A percentile compares a stretch with the other conserved stretches of the same genome.
phyloP scores from a whole-genome alignment of 306 rosid genomes.

The Malus sieversii region DNA sequence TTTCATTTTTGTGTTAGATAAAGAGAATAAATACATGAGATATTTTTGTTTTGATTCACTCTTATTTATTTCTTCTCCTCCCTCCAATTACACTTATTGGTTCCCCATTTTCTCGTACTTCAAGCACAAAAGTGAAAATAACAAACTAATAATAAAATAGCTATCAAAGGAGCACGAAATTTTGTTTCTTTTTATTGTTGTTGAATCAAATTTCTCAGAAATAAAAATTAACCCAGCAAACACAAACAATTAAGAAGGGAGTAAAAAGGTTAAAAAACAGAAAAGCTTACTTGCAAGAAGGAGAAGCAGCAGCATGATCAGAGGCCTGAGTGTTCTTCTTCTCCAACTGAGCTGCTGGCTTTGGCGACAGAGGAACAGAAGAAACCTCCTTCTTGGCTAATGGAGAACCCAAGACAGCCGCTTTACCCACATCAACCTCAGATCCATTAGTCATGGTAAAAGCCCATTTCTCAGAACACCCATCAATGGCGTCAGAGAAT shows the following conservation, averaged over 20 bases:
- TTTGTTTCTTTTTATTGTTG: background rate
- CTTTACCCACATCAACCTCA: conserved; percentile 49
- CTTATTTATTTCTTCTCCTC: background rate
- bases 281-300: conserved; percentile 68
- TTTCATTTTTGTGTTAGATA: no score
- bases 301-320: conserved; percentile 56
- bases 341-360: conserved; percentile 45
- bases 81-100: background rate
- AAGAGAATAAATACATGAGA: no score
- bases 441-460: conserved; percentile 34
- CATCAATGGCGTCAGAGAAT: conserved; percentile 67
- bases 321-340: conserved; percentile 43
- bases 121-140: background rate
- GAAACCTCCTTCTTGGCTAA: conserved; percentile 48
- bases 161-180: no score
- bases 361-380: conserved; percentile 37
- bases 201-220: background rate
- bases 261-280: background rate
- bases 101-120: background rate
- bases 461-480: conserved; percentile 59
- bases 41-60: no score
- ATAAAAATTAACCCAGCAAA: background rate
- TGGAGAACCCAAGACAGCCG: conserved; percentile 37
- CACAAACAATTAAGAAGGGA: background rate
- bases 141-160: no score